Evolutionary conservation across 495 filamentous ascomycete genomes (phyloP), one percentile per base, ranked within the genome.

Genomic region (Staphylotrichum longicolle): DNA sequence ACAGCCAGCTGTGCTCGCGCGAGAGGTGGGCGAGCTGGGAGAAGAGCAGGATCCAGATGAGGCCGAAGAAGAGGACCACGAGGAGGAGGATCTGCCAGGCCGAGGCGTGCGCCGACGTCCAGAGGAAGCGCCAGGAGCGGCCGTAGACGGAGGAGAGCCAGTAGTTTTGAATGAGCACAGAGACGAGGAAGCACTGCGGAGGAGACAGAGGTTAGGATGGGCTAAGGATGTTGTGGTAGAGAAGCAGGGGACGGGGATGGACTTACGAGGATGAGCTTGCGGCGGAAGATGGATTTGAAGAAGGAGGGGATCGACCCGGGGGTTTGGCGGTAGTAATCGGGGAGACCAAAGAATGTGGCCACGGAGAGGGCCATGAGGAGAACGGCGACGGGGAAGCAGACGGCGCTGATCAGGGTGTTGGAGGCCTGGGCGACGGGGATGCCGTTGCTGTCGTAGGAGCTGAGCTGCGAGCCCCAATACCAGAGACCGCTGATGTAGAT

Each of bases 231-330:
- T 27, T 27, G 0, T 45, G 41, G 41, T 10, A 45, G n/a, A 5
- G 10, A 30, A 47, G n/a, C 20, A 42, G n/a, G 34, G 1, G 15
- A 33, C 11, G 40, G 5, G 41, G 12, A 5, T 32, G 11, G n/a
- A 32, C 60, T 56, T 44, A 86, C 78, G 58, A 86, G 83, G 53
- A 60, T 63, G 9, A 63, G 56, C 40, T 84, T 83, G 8, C 86
- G 77, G 11, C 84, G 83, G 60, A 80, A 66, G 9, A 88, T 66
- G 14, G 82, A 80, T 5, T 63, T 78, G 75, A 78, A 87, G 68
- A 81, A 85, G 40, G 72, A 80, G 0, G 88, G 87, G 0, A 91
- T 83, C 48, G 83, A 82, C 53, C 86, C 88, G 2, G 88, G 88
- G 1, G 78, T 74, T 58, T 87, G 86, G 53, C 82, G 82, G 70